Evolutionary conservation across 441 rosid species (phyloP), one percentile per base, ranked within the genome.

Genomic region (Gossypium laxum): DNA sequence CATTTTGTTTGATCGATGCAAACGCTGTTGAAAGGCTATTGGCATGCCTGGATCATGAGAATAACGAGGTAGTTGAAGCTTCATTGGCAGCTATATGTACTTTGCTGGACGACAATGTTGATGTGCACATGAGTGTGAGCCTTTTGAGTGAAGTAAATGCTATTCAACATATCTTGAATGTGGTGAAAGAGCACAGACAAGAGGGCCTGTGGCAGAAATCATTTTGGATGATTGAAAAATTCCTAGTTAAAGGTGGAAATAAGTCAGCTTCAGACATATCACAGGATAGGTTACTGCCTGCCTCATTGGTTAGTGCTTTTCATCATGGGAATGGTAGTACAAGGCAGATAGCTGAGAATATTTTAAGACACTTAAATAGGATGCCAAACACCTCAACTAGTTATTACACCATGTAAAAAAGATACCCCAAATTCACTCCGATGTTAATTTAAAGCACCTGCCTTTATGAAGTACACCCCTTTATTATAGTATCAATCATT

Each of bases 1-100:
- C 98, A 14, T 93, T 93, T 79, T 93, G 98, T 78, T 82, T 93
- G 78, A 81, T 93, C 17, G 90, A 91, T 24, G 96, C 95, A 24
- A 89, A 85, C 50, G 93, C 90, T 34, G 88, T 90, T 61, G 87
- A 89, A 76, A 83, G 85, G 82, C 82, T 93, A 72, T 41, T 89
- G 74, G 81, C 88, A 34, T 91, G 98, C 73, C 76, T 93, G 80
- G 87, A 87, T 67, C 89, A 88, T 76, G 97, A 89, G 78, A 91
- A 89, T 54, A 78, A 63, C 52, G 89, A 82, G 69, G 96, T 91
- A 28, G 90, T 91, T 55, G 97, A 87, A 65, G 89, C 98, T 75
- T 91, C 96, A 67, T 58, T 93, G 28, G 82, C 95, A 50, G 94
- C 97, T 57, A 58, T 91, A 48, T 86, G 89, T 72, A 93, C 98